Evolutionary conservation across 768 basidiomycete species (phyloP), one percentile per base, ranked within the genome.

Genomic region (Phallus indusiatus): DNA sequence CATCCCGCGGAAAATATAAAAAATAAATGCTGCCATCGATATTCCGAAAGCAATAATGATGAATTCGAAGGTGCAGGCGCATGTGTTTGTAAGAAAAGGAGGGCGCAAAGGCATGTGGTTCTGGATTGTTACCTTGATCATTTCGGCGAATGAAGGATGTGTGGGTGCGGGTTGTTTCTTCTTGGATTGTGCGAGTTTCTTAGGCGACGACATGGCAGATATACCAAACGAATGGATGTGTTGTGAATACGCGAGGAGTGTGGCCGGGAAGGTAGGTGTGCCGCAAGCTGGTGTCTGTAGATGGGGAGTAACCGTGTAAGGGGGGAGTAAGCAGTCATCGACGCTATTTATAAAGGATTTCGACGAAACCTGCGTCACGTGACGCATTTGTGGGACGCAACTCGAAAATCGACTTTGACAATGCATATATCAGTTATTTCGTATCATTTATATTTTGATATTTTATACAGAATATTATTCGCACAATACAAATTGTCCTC

Each of bases 131-230:
- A 73, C 71, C 67, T 67, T 71, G 66, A 75, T 73, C 77, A 78
- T 78, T 50, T 75, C 73, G 51, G 71, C 68, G 71, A 73, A 73
- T 37, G 73, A 73, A 5, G 86, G 86, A 71, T 86, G 86, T 51
- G 76, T 65, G 37, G 74, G 64, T 53, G 73, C 65, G 67, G 66
- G 60, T 42, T 66, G 56, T 61, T 69, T 62, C 60, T 69, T 67
- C 50, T 67, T 68, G 53, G 72, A 66, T 64, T 68, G 34, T 14
- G 62, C 14, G 24, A 50, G 51, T 37, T 56, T 61, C 55, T 61
- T 63, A 47, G 47, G 56, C 37, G 62, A 56, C 22, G 60, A 53
- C 60, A 56, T 61, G 53, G 60, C 59, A 54, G 55, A 28, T 22
- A 61, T 50, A 24, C 56, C 37, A 50, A 49, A 47, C 24, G 54